Conservation (phyloP, 805 yeast genomes). For the Lipomyces starkeyi region DNA sequence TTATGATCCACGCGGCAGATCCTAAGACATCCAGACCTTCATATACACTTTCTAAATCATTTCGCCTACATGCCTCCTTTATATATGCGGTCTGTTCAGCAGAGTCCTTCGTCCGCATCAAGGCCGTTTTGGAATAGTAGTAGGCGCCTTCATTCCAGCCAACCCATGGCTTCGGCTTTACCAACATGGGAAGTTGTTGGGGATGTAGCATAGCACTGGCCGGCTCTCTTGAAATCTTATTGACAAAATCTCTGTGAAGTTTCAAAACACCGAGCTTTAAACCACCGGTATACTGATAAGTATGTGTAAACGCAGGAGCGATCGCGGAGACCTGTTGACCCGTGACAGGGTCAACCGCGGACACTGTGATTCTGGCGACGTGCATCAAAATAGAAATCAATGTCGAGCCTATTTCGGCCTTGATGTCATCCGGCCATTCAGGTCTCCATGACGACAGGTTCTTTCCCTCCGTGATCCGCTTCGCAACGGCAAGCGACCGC, state of each 20-base stretch:
- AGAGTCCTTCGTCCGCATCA: conserved; percentile 80
- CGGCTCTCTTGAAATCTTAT: conserved; percentile 69
- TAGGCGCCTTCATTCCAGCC: conserved; percentile 86
- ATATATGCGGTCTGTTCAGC: conserved; percentile 91
- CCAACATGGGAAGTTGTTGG: conserved; percentile 89
- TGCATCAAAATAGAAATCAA: conserved; percentile 75
- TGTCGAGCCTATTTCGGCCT: conserved; percentile 81
- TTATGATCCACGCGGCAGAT: conserved; percentile 89
- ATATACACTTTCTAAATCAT: conserved; percentile 68
- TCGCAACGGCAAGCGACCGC: conserved; percentile 22
- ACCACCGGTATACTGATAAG: conserved; percentile 81
- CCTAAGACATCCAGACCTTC: conserved; percentile 88
- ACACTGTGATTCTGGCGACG: conserved; percentile 80
- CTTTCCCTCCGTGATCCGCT: conserved; percentile 17
- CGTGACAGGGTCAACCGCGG: conserved; percentile 81
- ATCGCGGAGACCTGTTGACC: conserved; percentile 67
- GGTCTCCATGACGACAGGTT: conserved; percentile 21
- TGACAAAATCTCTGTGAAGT: conserved; percentile 70
- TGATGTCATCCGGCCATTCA: conserved; percentile 60
- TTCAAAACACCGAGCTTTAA: conserved; percentile 80
- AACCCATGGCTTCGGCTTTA: conserved; percentile 89
- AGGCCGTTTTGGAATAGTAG: conserved; percentile 61
- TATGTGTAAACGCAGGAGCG: conserved; percentile 90
- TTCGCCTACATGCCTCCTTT: conserved; percentile 77
- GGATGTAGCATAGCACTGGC: conserved; percentile 74